A percentile compares a stretch with the other conserved stretches of the same genome.
Evolutionary conservation across 306 rosid species (phyloP).

Genomic region (Clitoria ternatea): DNA sequence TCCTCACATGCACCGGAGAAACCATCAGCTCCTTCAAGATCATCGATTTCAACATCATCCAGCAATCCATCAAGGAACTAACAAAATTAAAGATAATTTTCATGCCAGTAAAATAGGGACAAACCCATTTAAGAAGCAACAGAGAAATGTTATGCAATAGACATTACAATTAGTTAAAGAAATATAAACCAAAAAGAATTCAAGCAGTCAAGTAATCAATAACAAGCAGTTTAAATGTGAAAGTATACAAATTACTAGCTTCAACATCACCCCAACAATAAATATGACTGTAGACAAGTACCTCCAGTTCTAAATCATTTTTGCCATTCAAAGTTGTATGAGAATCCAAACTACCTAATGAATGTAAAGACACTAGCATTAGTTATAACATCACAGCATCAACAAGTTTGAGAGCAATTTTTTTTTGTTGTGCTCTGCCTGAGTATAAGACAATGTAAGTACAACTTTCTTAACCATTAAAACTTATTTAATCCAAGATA

Average conservation of each 20-base stretch:
- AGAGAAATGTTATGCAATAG: background rate
- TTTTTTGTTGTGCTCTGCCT: conserved; percentile 1
- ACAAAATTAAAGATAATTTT: conserved; percentile 36
- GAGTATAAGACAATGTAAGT: conserved; percentile 3
- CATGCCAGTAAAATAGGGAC: background rate
- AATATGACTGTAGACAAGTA: conserved; percentile 47
- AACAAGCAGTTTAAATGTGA: background rate
- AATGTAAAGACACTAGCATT: conserved; percentile 31
- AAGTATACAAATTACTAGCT: background rate
- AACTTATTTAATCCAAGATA: conserved; percentile 12
- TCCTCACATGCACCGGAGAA: conserved; percentile 66
- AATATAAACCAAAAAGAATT: background rate
- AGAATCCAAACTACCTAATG: conserved; percentile 66
- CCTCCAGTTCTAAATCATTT: conserved; percentile 68
- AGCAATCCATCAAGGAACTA: conserved; percentile 90
- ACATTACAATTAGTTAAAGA: background rate
- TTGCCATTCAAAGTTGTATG: conserved; percentile 48
- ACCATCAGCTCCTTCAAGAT: conserved; percentile 54
- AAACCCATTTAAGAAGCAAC: background rate
- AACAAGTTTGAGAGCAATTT: background rate
- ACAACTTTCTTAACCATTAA: background rate
- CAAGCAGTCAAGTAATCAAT: background rate
- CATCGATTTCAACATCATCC: conserved; percentile 74
- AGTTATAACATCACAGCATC: conserved; percentile 26
- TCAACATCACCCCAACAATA: conserved; percentile 21